A percentile compares a stretch with the other conserved stretches of the same genome.
Conservation (phyloP, 2,329 filamentous ascomycete species). For the Colletotrichum sp. region DNA sequence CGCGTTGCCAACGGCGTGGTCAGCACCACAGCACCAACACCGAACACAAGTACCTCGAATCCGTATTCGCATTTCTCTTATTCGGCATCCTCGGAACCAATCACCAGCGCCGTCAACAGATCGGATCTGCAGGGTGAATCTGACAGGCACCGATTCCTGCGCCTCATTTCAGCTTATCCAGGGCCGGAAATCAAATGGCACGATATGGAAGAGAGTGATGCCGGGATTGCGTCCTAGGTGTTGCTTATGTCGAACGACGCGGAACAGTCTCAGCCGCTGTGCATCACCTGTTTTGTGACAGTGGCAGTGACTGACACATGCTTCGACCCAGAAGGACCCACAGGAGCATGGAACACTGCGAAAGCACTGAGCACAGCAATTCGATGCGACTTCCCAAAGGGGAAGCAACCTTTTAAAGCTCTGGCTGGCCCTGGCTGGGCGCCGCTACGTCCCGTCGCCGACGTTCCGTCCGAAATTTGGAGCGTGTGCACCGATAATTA, state of each 20-base stretch:
- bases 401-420: constrained; percentile 1
- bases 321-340: not conserved
- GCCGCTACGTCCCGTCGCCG: not conserved
- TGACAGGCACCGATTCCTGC: not conserved
- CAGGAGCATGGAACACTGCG: not conserved
- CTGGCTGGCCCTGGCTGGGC: not conserved
- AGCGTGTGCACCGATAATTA: not conserved
- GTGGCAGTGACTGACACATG: not conserved
- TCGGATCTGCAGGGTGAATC: not conserved
- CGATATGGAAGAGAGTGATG: not conserved
- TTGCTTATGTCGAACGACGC: not conserved
- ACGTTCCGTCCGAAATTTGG: not conserved
- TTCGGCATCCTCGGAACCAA: not conserved
- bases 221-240: not conserved
- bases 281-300: not conserved
- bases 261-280: not conserved
- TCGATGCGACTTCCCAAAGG: constrained; percentile 6
- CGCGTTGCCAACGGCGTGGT: accelerated
- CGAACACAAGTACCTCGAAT: not conserved
- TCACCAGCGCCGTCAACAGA: not conserved
- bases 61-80: not conserved
- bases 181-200: not conserved
- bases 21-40: not conserved
- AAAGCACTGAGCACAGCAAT: not conserved
- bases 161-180: not conserved